Base-by-base conservation (phyloP, 1,284 basidiomycete species). In the Afroboletus lepidellus region DNA sequence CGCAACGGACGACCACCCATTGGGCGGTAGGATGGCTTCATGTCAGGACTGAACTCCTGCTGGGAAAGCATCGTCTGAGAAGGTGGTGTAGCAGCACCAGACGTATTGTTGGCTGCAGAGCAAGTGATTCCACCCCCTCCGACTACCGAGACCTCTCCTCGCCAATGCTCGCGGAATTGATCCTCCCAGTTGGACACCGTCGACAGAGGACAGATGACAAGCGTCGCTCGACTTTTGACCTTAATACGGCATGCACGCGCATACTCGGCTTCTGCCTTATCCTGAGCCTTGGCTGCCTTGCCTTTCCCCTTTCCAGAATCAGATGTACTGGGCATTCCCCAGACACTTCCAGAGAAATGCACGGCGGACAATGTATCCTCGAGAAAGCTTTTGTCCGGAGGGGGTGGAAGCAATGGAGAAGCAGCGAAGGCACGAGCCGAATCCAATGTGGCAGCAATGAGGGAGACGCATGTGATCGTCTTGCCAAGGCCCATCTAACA, bases 181-280 rank as follows among this genome's bases (percentile, higher is more conserved):
- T 97, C 93, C 72, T 99, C 96, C 97, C 97, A 99, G 66, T 98
- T 99, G 42, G 92, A 86, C 1, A 99, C 92, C 2, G 97, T 98
- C 21, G 94, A 96, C 49, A 99, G 78, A 8, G 97, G 97, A 62
- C 97, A 98, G 24, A 99, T 83, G 60, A 99, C 92, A n/a, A 99
- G 74, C 1, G 97, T 98, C 8, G 90, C 97, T 41, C 94, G 84
- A 62, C 90, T 92, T 59, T 87, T 85, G 27, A 77, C 73, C 68
- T 89, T 89, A 61, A 97, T 85, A 23, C 88, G 81, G 60, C 84
- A 83, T 33, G 79, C 77, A 54, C 92, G 78, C 13, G 77, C 74
- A 59, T 86, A 84, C 39, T 84, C 80, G n/a, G 81, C 79, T 53
- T 88, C 84, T 21, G 79, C 73, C 61, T 80, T 86, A 57, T 90